These are phyloP conservation scores for Mycena alexandri DNA, from an alignment of 768 basidiomycete genomes.

Conservation along the genomic window DNA sequence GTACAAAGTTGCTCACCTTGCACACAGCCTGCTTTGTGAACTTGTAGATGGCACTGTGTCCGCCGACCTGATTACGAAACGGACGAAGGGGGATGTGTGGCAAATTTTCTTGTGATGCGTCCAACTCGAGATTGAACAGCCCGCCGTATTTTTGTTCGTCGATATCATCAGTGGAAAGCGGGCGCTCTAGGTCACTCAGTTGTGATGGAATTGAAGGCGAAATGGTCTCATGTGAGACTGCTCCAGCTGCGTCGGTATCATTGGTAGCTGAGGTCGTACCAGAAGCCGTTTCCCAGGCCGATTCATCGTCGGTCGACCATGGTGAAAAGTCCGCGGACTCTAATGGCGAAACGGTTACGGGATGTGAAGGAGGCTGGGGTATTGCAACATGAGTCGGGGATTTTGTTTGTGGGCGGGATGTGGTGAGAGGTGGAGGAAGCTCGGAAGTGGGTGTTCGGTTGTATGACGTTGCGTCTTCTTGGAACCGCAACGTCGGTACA, in stretches of 20 bases:
- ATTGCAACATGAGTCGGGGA: conserved; percentile 32
- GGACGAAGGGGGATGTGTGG: conserved; percentile 94
- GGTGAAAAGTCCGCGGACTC: conserved; percentile 62
- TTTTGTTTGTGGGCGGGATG: conserved; percentile 41
- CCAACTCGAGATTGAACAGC: conserved; percentile 56
- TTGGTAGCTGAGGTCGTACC: conserved; percentile 68
- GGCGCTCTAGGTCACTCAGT: conserved; percentile 18
- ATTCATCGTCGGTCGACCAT: conserved; percentile 85
- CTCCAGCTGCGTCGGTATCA: conserved; percentile 59
- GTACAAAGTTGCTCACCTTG: conserved; percentile 71
- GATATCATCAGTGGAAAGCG: conserved; percentile 23
- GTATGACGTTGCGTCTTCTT: conserved; percentile 37
- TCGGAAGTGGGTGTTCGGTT: conserved; percentile 57
- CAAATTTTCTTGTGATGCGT: conserved; percentile 68
- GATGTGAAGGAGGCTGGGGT: conserved; percentile 22
- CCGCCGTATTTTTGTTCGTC: conserved; percentile 42
- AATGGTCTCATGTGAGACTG: conserved; percentile 41
- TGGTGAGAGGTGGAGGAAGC: conserved; percentile 44
- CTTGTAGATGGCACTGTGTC: conserved; percentile 97
- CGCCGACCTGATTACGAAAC: conserved; percentile 98
- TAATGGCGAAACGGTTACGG: conserved; percentile 49
- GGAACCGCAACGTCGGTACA: conserved; percentile 48
- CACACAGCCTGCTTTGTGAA: conserved; percentile 98
- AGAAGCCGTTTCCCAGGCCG: conserved; percentile 81
- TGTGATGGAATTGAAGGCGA: conserved; percentile 37